Evolutionary conservation across 139 green algal genomes (phyloP).

Genomic region (Microglena sp.): DNA sequence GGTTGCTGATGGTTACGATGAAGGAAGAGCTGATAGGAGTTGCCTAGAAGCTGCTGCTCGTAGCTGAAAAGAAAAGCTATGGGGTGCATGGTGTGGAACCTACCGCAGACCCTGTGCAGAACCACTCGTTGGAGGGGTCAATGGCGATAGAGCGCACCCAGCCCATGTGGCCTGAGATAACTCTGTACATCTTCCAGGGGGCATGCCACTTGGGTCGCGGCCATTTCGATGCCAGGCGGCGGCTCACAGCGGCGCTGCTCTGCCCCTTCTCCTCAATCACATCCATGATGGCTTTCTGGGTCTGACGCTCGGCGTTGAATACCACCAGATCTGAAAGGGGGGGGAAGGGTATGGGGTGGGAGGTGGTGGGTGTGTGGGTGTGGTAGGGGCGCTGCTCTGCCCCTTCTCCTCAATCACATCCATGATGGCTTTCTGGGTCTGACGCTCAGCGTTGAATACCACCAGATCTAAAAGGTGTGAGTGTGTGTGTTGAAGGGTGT

Average conservation of each 20-base stretch:
- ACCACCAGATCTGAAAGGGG: background rate
- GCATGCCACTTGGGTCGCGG: constrained; percentile 84
- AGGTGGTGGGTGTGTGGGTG: background rate
- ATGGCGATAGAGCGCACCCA: constrained; percentile 88
- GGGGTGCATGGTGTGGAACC: background rate
- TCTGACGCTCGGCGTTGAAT: constrained; percentile 9
- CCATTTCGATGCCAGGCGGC: constrained; percentile 81
- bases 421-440: constrained; percentile 32
- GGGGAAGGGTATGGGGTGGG: background rate
- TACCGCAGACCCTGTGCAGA: constrained; percentile 66
- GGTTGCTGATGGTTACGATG: background rate
- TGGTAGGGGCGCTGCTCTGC: background rate
- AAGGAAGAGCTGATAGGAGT: background rate
- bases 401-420: constrained; percentile 37
- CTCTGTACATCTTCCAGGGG: constrained; percentile 92
- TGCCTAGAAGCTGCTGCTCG: background rate
- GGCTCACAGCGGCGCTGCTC: constrained; percentile 60
- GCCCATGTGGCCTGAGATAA: constrained; percentile 92
- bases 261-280: constrained; percentile 37
- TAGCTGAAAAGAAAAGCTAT: background rate
- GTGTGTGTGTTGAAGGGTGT: background rate
- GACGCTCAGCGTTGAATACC: constrained; percentile 7
- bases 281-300: constrained; percentile 33
- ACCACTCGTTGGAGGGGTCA: constrained; percentile 95
- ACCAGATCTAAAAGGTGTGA: background rate